Conservation (phyloP, 352 stramenopile genomes). For the Phytophthora niederhauseri region DNA sequence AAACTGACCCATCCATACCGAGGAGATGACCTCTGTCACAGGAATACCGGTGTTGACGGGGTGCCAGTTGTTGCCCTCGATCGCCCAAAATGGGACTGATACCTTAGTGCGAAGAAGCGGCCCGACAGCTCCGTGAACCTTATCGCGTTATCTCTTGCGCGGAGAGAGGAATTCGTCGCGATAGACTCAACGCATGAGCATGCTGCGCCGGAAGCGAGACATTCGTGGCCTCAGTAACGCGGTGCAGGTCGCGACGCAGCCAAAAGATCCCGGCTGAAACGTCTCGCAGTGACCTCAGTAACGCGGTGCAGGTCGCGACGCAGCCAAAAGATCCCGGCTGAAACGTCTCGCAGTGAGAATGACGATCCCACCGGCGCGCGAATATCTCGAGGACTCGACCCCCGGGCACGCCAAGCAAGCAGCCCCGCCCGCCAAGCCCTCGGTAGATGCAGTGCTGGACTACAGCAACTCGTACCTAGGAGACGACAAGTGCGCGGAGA, state of each 20-base stretch:
- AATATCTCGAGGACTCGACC: constrained; percentile 16
- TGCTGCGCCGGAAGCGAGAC: constrained; percentile 8
- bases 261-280: constrained; percentile 16
- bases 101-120: not conserved
- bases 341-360: constrained; percentile 10
- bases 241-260: constrained; percentile 5
- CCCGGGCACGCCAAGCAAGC: constrained; percentile 15
- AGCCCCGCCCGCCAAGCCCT: not conserved
- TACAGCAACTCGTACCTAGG: constrained; percentile 79
- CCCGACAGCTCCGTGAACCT: not conserved
- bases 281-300: constrained; percentile 1
- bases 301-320: constrained; percentile 11
- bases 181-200: not conserved
- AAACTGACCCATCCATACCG: too few relatives aligned
- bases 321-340: constrained; percentile 14
- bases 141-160: not conserved
- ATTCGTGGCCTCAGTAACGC: constrained; percentile 18
- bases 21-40: not conserved
- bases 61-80: constrained; percentile 9
- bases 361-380: constrained; percentile 22
- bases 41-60: not conserved
- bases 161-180: not conserved
- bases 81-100: not conserved
- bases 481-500: constrained; percentile 68
- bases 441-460: constrained; percentile 46